Evolutionary conservation across 176 grass and related monocot species (phyloP), one percentile per base, ranked within the genome.

Genomic region (Phyllostachys edulis): DNA sequence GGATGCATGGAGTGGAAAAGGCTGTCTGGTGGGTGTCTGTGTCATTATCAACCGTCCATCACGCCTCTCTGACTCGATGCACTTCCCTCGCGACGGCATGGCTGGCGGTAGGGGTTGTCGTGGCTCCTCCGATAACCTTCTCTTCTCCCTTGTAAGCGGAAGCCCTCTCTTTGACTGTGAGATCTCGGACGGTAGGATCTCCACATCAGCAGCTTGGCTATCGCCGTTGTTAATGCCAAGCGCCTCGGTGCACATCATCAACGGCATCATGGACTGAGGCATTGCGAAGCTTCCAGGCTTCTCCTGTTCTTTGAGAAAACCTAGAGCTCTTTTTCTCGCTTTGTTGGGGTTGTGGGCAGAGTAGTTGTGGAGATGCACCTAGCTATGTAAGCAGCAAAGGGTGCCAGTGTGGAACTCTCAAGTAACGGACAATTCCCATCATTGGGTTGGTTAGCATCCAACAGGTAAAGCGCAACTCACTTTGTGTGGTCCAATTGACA

Each of bases 21-120:
- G 80, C 18, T 67, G 38, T 73, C 87, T 84, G n/a, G 67, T 61
- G 40, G 63, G 21, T 7, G 87, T 64, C 47, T 89, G 68, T 3
- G 23, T 70, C 63, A 91, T 63, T 4, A 94, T 73, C 60, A 94
- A 7, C 69, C 86, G 83, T 14, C 92, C 92, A 61, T 86, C 63
- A 42, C 55, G 62, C 34, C 63, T 46, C 85, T 88, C 83, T 8
- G 79, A 46, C 55, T 54, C 73, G 44, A 91, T 86, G 29, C 66
- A 60, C n/a, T 42, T 82, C 77, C 41, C 79, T 59, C 56, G 32
- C 83, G 86, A 82, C 32, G 79, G 72, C 63, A 91, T 59, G 6
- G 70, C 83, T 12, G 86, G 88, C 2, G 88, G 91, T 18, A 84
- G 86, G 14, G 20, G 5, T 17, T 1, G 63, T 1, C 24, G 60